Conservation (phyloP, 148 eudicot species). For the Rhododendron simsii region DNA sequence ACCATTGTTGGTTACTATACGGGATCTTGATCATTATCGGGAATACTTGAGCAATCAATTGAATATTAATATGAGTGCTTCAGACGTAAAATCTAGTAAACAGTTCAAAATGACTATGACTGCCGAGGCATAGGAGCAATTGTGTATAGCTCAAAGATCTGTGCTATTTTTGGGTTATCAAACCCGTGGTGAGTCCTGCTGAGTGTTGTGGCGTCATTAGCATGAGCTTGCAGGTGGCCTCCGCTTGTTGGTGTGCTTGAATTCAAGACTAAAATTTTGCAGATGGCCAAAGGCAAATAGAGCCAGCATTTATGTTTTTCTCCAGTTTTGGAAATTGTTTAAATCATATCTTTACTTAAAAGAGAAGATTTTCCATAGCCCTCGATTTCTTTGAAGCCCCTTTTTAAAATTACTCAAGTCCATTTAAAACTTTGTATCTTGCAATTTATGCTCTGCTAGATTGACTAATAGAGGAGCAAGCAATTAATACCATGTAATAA, state of each 20-base stretch:
- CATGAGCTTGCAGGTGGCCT: neutral
- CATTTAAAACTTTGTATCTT: neutral
- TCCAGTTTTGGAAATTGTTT: neutral
- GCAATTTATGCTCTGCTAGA: neutral
- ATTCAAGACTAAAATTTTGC: neutral
- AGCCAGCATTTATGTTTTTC: neutral
- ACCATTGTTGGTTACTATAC: neutral
- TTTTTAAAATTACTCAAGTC: neutral
- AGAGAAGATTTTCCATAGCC: neutral
- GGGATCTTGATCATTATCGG: neutral
- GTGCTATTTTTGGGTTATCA: neutral
- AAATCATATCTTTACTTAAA: neutral
- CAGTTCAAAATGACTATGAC: neutral
- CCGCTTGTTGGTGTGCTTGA: neutral
- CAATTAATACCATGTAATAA: neutral
- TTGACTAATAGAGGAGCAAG: neutral
- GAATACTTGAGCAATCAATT: neutral
- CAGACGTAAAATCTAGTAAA: neutral
- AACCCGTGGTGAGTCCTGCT: neutral
- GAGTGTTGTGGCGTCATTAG: neutral
- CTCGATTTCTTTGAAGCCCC: neutral
- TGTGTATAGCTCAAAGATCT: neutral
- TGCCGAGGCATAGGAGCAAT: neutral
- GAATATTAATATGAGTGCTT: neutral
- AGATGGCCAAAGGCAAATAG: neutral